These are phyloP conservation scores for Neltuma alba DNA, from an alignment of 306 rosid species.

Conservation along the genomic window DNA sequence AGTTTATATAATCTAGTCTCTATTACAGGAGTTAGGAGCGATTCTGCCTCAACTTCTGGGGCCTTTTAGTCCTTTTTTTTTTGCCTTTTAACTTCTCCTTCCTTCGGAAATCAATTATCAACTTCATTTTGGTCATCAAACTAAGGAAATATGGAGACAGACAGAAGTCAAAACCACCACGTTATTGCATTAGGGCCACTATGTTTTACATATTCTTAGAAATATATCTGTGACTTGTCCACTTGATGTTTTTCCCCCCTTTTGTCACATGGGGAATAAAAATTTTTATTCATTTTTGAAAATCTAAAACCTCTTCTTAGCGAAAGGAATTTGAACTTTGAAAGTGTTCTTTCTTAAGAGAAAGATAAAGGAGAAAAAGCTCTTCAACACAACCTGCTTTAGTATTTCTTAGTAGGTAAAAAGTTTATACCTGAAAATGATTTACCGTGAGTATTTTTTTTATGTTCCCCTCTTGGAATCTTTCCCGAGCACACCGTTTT, in stretches of 20 bases:
- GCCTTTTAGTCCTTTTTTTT: neutral
- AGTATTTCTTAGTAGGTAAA: neutral
- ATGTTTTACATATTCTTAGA: neutral
- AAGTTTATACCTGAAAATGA: neutral
- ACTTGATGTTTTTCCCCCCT: neutral
- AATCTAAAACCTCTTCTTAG: neutral
- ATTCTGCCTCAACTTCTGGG: neutral
- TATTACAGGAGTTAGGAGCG: constrained; percentile 1
- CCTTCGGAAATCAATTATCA: constrained; percentile 13
- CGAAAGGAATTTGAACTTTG: neutral
- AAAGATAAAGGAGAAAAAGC: neutral
- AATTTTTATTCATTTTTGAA: neutral
- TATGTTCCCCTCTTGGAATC: neutral
- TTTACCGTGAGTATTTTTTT: neutral
- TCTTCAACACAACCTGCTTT: neutral
- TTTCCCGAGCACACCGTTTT: neutral
- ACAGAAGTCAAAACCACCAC: constrained; percentile 30
- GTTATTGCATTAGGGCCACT: constrained; percentile 18
- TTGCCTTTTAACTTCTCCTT: neutral
- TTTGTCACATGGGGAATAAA: neutral
- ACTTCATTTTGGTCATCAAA: constrained; percentile 31
- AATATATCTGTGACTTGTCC: constrained; percentile 23
- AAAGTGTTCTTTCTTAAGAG: constrained; percentile 2
- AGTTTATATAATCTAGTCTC: neutral
- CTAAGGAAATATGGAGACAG: constrained; percentile 16